Percentiles rank a stretch among this genome's conserved stretches.
Conservation (phyloP, 805 yeast genomes). For the Suhomyces faveliae region DNA sequence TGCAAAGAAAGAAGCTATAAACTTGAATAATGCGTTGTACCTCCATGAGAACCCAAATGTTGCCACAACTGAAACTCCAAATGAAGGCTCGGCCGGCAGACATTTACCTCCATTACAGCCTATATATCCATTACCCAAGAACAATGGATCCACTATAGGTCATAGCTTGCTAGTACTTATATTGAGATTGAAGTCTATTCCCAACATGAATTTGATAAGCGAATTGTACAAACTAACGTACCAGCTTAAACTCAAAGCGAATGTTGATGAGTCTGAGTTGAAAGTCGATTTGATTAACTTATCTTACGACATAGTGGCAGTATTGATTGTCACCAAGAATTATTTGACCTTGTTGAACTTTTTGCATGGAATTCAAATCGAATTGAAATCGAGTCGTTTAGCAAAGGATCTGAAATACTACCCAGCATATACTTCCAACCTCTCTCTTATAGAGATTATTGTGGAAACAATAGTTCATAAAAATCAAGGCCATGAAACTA, state of each 20-base stretch:
- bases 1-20: constrained; percentile 39
- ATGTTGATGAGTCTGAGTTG: constrained; percentile 2
- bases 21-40: constrained; percentile 36
- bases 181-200: constrained; percentile 42
- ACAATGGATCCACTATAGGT: constrained; percentile 28
- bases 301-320: constrained; percentile 33
- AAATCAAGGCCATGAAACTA: neutral
- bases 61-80: neutral
- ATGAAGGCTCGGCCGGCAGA: neutral
- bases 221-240: constrained; percentile 39
- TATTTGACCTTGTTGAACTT: constrained; percentile 26
- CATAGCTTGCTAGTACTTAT: constrained; percentile 31
- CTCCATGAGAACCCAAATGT: constrained; percentile 23
- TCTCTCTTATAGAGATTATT: constrained; percentile 19
- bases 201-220: constrained; percentile 42
- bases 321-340: constrained; percentile 30
- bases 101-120: constrained; percentile 12
- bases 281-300: constrained; percentile 26
- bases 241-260: constrained; percentile 29
- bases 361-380: constrained; percentile 19
- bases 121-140: constrained; percentile 38
- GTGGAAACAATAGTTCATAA: constrained; percentile 8
- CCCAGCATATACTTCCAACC: constrained; percentile 19
- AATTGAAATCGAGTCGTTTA: constrained; percentile 7
- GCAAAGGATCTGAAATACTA: neutral